Evolutionary conservation across 257 asterid genomes (phyloP).

Genomic region (Asclepias syriaca): DNA sequence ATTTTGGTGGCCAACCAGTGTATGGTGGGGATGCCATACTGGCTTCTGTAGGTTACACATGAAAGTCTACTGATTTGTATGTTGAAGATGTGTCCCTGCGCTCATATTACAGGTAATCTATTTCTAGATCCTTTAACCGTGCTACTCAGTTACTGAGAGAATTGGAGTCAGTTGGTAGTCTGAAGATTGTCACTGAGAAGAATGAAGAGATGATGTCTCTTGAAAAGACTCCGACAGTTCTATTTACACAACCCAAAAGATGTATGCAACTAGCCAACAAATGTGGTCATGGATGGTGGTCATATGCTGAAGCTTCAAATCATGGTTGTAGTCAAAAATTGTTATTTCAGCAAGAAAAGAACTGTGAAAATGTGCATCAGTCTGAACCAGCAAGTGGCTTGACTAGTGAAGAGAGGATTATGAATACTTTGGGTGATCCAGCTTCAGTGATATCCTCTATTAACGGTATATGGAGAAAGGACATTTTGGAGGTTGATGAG

Average conservation of each 20-base stretch:
- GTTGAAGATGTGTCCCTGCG: constrained; percentile 58
- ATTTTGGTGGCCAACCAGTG: constrained; percentile 62
- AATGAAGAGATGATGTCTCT: not conserved
- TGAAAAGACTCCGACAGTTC: constrained; percentile 28
- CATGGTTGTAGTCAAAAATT: constrained; percentile 20
- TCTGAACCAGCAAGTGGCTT: not conserved
- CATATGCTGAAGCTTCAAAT: constrained; percentile 9
- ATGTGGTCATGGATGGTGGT: constrained; percentile 16
- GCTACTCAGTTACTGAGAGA: constrained; percentile 34
- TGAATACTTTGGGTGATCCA: not conserved
- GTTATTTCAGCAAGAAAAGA: constrained; percentile 15
- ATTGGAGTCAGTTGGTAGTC: constrained; percentile 14
- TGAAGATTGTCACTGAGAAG: constrained; percentile 8
- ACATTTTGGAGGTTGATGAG: not conserved
- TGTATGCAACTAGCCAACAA: constrained; percentile 14
- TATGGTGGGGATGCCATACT: constrained; percentile 85
- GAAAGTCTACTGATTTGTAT: constrained; percentile 64
- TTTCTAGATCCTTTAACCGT: constrained; percentile 50
- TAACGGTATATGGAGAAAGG: too few relatives aligned
- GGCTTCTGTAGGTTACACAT: constrained; percentile 80
- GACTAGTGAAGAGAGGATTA: constrained; percentile 13
- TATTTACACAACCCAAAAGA: constrained; percentile 54
- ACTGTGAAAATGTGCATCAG: constrained; percentile 7
- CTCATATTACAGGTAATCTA: constrained; percentile 58
- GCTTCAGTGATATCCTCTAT: constrained; percentile 5